A percentile compares a stretch with the other conserved stretches of the same genome.
Evolutionary conservation across 1,284 basidiomycete species (phyloP).

Genomic region (Abortiporus biennis): DNA sequence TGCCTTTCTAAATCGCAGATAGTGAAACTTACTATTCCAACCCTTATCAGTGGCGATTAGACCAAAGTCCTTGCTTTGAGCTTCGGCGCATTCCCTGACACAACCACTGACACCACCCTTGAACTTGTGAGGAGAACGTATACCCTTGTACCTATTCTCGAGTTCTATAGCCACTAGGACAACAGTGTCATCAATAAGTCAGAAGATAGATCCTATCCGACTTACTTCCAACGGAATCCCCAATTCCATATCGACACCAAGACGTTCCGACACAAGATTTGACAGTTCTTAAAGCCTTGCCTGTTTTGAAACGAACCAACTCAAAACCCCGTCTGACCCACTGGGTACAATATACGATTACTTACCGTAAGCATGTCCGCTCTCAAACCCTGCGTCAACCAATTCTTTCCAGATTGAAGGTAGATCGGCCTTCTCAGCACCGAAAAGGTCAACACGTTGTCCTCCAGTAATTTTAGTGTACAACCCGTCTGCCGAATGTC

Average conservation of each 20-base stretch:
- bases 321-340: background rate
- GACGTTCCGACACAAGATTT: constrained; percentile 54
- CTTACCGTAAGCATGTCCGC: constrained; percentile 73
- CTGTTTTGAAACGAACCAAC: constrained; percentile 13
- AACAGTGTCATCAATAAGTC: background rate
- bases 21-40: constrained; percentile 49
- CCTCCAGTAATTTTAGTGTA: constrained; percentile 69
- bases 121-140: constrained; percentile 71
- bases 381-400: constrained; percentile 64
- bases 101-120: constrained; percentile 80
- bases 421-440: constrained; percentile 70
- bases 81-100: constrained; percentile 72
- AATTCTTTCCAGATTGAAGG: constrained; percentile 73
- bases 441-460: constrained; percentile 71
- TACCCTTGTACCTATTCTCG: constrained; percentile 70
- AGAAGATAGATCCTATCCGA: background rate
- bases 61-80: constrained; percentile 74
- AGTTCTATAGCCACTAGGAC: constrained; percentile 54
- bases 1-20: background rate
- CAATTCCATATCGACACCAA: constrained; percentile 75
- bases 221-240: constrained; percentile 63
- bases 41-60: constrained; percentile 76
- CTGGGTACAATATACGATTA: constrained; percentile 13
- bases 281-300: constrained; percentile 49
- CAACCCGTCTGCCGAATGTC: constrained; percentile 31